These are phyloP conservation scores for Carex pumila DNA, from an alignment of 176 grass and related monocot genomes.

Conservation along the genomic window DNA sequence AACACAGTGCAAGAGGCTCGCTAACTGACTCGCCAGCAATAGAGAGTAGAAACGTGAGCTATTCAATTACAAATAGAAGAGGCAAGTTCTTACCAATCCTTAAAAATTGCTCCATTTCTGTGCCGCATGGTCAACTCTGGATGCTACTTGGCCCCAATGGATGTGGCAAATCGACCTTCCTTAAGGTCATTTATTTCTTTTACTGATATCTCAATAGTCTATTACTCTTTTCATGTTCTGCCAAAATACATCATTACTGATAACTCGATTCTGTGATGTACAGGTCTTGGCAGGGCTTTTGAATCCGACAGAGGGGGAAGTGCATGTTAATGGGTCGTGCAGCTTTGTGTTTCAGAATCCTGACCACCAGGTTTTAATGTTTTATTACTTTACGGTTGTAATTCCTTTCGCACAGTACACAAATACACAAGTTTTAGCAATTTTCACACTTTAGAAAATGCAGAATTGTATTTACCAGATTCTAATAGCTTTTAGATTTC, in stretches of 20 bases:
- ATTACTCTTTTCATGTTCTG: background rate
- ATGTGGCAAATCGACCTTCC: constrained; percentile 92
- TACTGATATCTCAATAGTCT: background rate
- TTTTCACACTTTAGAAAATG: background rate
- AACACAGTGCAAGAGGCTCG: constrained; percentile 8
- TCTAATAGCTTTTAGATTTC: background rate
- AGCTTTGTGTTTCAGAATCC: constrained; percentile 99
- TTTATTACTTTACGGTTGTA: background rate
- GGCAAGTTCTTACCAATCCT: constrained; percentile 50
- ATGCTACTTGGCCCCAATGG: constrained; percentile 97
- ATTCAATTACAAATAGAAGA: constrained; percentile 51
- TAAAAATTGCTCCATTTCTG: constrained; percentile 59
- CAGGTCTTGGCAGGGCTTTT: constrained; percentile 83
- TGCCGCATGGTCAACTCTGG: constrained; percentile 79
- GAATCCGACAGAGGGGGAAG: constrained; percentile 43
- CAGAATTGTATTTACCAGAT: background rate
- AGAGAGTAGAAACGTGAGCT: constrained; percentile 42
- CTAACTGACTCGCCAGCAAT: constrained; percentile 32
- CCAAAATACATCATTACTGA: background rate
- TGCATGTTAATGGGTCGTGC: constrained; percentile 51
- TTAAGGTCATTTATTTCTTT: constrained; percentile 45
- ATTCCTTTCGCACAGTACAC: background rate
- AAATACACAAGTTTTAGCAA: background rate
- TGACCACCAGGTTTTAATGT: constrained; percentile 71
- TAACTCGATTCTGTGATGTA: background rate